phyloP scores from a whole-genome alignment of 2,329 filamentous ascomycete species.

The Bipolaris bicolor region DNA sequence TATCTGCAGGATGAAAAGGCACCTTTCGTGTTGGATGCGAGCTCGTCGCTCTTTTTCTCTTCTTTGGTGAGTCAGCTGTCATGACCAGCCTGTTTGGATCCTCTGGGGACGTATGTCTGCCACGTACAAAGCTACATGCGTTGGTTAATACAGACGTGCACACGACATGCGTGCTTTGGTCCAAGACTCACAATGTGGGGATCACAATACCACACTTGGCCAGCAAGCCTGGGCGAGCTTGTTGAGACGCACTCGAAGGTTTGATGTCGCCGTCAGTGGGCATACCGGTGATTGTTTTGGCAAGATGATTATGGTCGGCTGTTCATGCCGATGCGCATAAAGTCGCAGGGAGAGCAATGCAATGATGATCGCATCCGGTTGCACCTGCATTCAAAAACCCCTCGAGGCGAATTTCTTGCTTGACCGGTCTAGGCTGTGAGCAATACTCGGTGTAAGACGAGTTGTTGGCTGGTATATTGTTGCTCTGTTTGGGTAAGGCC shows the following conservation, averaged over 20 bases:
- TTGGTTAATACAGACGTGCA: constrained; percentile 8
- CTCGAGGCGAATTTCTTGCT: background rate
- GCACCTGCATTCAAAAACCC: background rate
- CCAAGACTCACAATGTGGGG: constrained; percentile 35
- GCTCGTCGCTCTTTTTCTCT: constrained; percentile 41
- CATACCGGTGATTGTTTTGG: constrained; percentile 37
- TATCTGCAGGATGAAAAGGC: constrained; percentile 19
- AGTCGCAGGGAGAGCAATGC: constrained; percentile 1
- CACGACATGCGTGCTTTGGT: background rate
- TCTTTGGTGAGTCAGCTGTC: constrained; percentile 43
- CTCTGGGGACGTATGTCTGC: constrained; percentile 30
- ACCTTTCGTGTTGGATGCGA: constrained; percentile 21
- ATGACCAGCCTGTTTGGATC: constrained; percentile 33
- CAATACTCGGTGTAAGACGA: background rate
- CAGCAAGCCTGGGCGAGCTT: constrained; percentile 29
- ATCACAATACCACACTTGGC: constrained; percentile 37
- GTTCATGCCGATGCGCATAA: constrained; percentile 28
- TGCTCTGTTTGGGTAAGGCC: constrained; percentile 5
- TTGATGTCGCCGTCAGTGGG: constrained; percentile 37
- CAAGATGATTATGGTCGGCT: constrained; percentile 27
- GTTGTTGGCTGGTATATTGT: background rate
- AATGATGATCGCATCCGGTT: background rate
- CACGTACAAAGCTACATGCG: constrained; percentile 41
- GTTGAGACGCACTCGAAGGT: constrained; percentile 35
- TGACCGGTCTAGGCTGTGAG: constrained; percentile 28